phyloP scores from a whole-genome alignment of 1,139 yeast species.

The Hemisphaericaspora xylanilytica region DNA sequence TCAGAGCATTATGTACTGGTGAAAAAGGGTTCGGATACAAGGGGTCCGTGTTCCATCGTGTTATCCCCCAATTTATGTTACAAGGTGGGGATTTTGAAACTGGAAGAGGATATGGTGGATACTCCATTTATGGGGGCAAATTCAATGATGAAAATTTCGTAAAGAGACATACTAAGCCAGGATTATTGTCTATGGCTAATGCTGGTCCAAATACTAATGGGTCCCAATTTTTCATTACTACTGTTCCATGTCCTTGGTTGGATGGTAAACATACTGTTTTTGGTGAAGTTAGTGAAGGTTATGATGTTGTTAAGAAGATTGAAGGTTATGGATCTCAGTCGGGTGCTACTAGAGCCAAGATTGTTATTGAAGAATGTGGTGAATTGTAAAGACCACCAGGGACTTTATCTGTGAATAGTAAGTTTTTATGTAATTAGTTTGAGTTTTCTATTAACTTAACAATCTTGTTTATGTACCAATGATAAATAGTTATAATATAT shows the following conservation, averaged over 20 bases:
- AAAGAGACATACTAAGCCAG: constrained; percentile 34
- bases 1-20: constrained; percentile 92
- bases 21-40: constrained; percentile 93
- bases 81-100: constrained; percentile 46
- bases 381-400: constrained; percentile 17
- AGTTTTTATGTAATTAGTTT: background rate
- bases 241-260: constrained; percentile 44
- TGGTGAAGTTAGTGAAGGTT: constrained; percentile 42
- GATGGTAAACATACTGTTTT: constrained; percentile 44
- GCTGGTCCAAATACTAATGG: constrained; percentile 46
- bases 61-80: constrained; percentile 43
- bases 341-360: constrained; percentile 27
- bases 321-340: constrained; percentile 33
- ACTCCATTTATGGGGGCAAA: constrained; percentile 38
- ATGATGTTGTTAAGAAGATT: constrained; percentile 37
- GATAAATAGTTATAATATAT: too few species aligned
- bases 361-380: constrained; percentile 42
- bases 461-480: too few species aligned
- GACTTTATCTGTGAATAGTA: background rate
- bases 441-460: background rate
- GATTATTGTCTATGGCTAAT: constrained; percentile 43
- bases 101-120: constrained; percentile 43
- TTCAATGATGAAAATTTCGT: constrained; percentile 40
- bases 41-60: constrained; percentile 49
- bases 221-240: constrained; percentile 43